Percentiles rank a stretch among this genome's conserved stretches.
Evolutionary conservation across 2,329 filamentous ascomycete genomes (phyloP).

Genomic region (Nemania sp.): DNA sequence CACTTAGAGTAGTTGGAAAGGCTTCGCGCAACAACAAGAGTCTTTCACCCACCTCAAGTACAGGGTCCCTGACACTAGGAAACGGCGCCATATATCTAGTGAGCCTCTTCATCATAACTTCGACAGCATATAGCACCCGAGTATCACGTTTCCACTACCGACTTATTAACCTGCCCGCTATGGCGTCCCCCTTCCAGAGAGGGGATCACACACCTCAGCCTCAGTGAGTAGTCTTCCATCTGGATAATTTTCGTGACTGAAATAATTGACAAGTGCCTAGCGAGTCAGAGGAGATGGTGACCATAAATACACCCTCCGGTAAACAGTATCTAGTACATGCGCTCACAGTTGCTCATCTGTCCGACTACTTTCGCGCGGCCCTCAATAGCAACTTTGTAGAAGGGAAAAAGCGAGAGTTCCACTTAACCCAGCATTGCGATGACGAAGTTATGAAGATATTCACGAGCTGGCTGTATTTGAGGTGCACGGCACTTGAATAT

Average conservation of each 20-base stretch:
- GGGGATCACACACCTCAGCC: background rate
- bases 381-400: background rate
- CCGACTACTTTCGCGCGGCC: background rate
- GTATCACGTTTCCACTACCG: background rate
- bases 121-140: background rate
- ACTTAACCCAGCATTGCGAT: background rate
- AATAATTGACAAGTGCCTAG: background rate
- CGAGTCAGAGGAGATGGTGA: background rate
- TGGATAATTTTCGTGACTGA: background rate
- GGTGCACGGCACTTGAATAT: background rate
- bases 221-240: background rate
- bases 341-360: constrained; percentile 3
- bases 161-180: background rate
- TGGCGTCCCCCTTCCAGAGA: background rate
- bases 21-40: no score
- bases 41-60: no score
- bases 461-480: background rate
- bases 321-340: background rate
- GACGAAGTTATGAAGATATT: background rate
- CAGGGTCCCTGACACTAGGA: no score
- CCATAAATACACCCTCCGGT: background rate
- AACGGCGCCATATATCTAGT: background rate
- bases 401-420: background rate
- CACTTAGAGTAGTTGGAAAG: no score
- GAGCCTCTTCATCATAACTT: background rate